A percentile compares a stretch with the other conserved stretches of the same genome.
Evolutionary conservation across 768 basidiomycete species (phyloP).

Genomic region (Russula griseocarnosa): DNA sequence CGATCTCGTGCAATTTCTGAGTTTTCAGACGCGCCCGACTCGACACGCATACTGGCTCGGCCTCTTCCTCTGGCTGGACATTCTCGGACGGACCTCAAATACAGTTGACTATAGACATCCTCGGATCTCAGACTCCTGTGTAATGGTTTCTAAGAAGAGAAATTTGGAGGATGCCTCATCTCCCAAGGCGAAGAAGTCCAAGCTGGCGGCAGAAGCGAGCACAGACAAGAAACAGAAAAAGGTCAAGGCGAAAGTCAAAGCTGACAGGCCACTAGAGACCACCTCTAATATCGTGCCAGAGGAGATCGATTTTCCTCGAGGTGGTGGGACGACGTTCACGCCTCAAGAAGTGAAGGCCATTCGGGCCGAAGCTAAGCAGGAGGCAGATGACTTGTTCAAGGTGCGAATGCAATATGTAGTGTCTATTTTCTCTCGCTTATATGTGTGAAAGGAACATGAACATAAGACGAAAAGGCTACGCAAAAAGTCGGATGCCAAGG

Average conservation of each 20-base stretch:
- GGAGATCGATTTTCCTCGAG: constrained; percentile 92
- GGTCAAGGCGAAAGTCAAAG: constrained; percentile 28
- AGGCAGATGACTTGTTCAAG: constrained; percentile 77
- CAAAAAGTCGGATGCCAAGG: constrained; percentile 45
- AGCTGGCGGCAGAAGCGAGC: constrained; percentile 34
- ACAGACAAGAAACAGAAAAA: constrained; percentile 33
- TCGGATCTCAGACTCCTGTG: neutral
- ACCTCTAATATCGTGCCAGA: constrained; percentile 47
- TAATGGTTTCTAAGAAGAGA: constrained; percentile 57
- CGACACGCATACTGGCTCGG: neutral
- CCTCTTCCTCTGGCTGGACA: neutral
- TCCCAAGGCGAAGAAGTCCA: constrained; percentile 60
- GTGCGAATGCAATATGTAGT: constrained; percentile 37
- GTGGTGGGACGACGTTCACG: constrained; percentile 86
- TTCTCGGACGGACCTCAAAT: neutral
- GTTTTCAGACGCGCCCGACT: neutral
- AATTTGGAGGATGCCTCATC: constrained; percentile 51
- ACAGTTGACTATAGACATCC: no score
- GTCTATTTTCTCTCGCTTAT: constrained; percentile 1
- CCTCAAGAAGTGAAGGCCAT: constrained; percentile 85
- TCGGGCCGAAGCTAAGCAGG: constrained; percentile 76
- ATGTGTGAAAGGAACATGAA: constrained; percentile 26
- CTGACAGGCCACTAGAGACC: constrained; percentile 34
- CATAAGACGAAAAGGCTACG: constrained; percentile 44
- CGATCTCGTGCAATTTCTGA: constrained; percentile 10